phyloP scores from a whole-genome alignment of 2,329 filamentous ascomycete species.

The Verticillium zaregamsianum region DNA sequence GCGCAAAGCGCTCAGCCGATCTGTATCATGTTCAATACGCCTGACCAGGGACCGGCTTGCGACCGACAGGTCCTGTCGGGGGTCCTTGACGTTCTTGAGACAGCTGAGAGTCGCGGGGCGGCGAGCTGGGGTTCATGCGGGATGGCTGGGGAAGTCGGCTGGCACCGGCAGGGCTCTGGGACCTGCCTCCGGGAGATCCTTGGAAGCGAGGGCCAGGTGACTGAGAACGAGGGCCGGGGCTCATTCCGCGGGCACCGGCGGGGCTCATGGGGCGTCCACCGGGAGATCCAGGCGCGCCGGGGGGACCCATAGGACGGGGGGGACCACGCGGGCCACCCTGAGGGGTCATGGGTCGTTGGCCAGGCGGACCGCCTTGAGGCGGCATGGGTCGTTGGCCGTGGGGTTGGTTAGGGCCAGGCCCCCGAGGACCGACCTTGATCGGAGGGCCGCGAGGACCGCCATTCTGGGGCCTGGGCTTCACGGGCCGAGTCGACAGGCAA shows the following conservation, averaged over 20 bases:
- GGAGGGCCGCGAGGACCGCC: slow-evolving; percentile 16
- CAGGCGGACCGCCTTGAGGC: slow-evolving; percentile 29
- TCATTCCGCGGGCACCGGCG: slow-evolving; percentile 27
- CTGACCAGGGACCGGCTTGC: slow-evolving; percentile 55
- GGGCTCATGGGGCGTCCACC: slow-evolving; percentile 27
- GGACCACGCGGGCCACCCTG: slow-evolving; percentile 19
- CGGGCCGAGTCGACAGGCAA: slow-evolving; percentile 85
- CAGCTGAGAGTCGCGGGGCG: slow-evolving; percentile 15
- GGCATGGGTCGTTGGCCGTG: slow-evolving; percentile 32
- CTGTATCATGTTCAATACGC: slow-evolving; percentile 20
- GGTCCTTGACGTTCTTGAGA: slow-evolving; percentile 26
- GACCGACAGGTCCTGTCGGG: slow-evolving; percentile 38
- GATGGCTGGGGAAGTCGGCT: slow-evolving; percentile 34
- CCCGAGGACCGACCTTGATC: slow-evolving; percentile 18
- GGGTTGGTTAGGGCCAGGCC: slow-evolving; percentile 26
- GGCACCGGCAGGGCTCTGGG: slow-evolving; percentile 38
- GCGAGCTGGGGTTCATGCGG: slow-evolving; percentile 38
- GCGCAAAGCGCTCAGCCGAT: neutral
- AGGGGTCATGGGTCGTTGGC: slow-evolving; percentile 13
- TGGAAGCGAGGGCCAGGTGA: slow-evolving; percentile 30
- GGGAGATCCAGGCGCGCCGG: slow-evolving; percentile 38
- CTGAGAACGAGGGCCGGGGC: slow-evolving; percentile 34
- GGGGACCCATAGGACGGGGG: slow-evolving; percentile 29
- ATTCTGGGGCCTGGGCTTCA: slow-evolving; percentile 70
- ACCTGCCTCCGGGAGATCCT: slow-evolving; percentile 37